phyloP scores from a whole-genome alignment of 257 asterid genomes.

The Cinchona pubescens region DNA sequence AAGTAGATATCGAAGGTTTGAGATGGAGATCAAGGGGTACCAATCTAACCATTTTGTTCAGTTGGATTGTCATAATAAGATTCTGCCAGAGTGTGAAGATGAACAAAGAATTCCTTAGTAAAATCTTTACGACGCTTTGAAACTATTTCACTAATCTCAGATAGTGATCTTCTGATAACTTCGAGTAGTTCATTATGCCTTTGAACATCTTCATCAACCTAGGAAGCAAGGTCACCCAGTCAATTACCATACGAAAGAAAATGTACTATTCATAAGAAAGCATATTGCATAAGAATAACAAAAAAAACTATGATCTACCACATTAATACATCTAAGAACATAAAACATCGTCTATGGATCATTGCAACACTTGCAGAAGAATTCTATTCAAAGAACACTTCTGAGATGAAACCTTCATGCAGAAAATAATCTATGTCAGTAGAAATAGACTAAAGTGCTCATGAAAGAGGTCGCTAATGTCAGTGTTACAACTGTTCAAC shows the following conservation, averaged over 20 bases:
- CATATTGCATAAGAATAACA: background rate
- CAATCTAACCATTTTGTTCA: slow-evolving; percentile 72
- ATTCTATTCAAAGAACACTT: background rate
- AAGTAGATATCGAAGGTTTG: background rate
- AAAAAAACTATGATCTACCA: background rate
- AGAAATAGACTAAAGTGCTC: slow-evolving; percentile 1
- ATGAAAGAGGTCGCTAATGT: background rate
- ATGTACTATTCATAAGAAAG: background rate
- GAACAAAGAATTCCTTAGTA: slow-evolving; percentile 85
- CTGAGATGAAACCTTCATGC: background rate
- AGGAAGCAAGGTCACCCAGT: slow-evolving; percentile 19
- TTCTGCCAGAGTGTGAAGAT: slow-evolving; percentile 73
- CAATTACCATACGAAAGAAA: slow-evolving; percentile 11
- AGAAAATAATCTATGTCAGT: background rate
- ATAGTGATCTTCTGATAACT: slow-evolving; percentile 53
- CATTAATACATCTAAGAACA: background rate
- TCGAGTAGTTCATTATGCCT: slow-evolving; percentile 79
- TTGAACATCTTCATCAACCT: slow-evolving; percentile 83
- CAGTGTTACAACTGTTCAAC: background rate
- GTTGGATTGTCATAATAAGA: slow-evolving; percentile 66
- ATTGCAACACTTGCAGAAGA: background rate
- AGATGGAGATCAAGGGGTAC: background rate
- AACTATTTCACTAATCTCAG: slow-evolving; percentile 69
- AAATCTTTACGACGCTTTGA: slow-evolving; percentile 90
- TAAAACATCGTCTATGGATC: background rate